Evolutionary conservation across 2,329 filamentous ascomycete genomes (phyloP), one percentile per base, ranked within the genome.

Genomic region (Cercospora beticola): DNA sequence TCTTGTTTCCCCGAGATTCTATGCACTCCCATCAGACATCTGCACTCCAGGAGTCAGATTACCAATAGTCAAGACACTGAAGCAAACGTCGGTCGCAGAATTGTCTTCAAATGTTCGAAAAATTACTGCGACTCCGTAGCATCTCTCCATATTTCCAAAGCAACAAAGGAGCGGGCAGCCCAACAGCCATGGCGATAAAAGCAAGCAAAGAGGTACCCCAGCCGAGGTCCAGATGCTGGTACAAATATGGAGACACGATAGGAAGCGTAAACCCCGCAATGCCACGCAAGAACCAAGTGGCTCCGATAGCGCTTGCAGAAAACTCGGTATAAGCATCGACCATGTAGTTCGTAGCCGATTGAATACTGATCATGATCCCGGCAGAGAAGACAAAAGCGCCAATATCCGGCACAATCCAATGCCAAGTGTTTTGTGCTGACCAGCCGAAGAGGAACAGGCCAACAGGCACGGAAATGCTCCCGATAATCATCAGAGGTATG

Each of bases 251-350:
- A 28, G 49, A 54, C 14, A 54, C 18, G 4, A 23, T 23, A 16
- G 49, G 49, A 5, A 54, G 9, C 12, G 49, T n/a, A 7, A 54
- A 54, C 9, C 86, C 87, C 16, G 86, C 80, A 0, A 87, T 71
- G 21, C 79, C 82, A 21, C 88, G 79, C 5, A 89, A 75, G 4
- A 90, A 84, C 0, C 88, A 88, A 69, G 85, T 89, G 2, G 88
- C 88, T 0, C 90, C 89, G 0, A 91, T 84, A 0, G 87, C 89
- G 3, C 83, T 84, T n/a, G 89, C 88, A 1, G 88, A 86, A 69
- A 88, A 86, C 68, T 83, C 78, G 0, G 83, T 81, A 74, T 86
- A 90, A 1, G 85, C 83, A 66, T 92, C 89, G 28, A 91, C 85
- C 4, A 91, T 83, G 72, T 92, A 92, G 4, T 86, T 87, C 64